phyloP scores from a whole-genome alignment of 768 basidiomycete species.

The Leccinum fibrillosum region DNA sequence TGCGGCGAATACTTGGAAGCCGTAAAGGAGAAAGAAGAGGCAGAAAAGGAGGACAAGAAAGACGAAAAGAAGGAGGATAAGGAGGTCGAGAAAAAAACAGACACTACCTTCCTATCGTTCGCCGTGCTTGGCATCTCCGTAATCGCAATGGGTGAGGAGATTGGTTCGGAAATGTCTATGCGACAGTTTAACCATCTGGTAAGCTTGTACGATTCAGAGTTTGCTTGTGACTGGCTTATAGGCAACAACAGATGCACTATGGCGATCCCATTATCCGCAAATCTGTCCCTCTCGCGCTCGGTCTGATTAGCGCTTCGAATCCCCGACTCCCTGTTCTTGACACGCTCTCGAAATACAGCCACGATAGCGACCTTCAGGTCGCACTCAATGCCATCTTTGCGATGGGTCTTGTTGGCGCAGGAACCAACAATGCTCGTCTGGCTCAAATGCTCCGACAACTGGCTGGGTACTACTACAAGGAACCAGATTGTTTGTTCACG shows the following conservation, averaged over 20 bases:
- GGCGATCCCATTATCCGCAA: conserved; percentile 92
- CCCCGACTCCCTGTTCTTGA: conserved; percentile 93
- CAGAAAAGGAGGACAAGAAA: conserved; percentile 37
- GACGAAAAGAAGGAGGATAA: conserved; percentile 64
- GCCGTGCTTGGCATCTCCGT: conserved; percentile 92
- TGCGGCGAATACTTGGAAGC: conserved; percentile 87
- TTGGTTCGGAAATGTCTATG: conserved; percentile 97
- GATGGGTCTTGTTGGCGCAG: conserved; percentile 97
- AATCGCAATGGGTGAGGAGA: conserved; percentile 97
- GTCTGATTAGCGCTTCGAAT: conserved; percentile 92
- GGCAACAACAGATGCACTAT: conserved; percentile 84
- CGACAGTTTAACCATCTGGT: conserved; percentile 97
- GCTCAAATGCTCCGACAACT: conserved; percentile 97
- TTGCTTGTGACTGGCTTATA: conserved; percentile 12
- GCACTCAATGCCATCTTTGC: conserved; percentile 97
- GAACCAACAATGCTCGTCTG: conserved; percentile 96
- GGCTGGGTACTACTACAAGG: conserved; percentile 97
- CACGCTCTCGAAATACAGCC: conserved; percentile 97
- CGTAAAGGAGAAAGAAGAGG: conserved; percentile 35
- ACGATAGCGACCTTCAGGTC: conserved; percentile 96
- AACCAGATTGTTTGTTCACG: conserved; percentile 94
- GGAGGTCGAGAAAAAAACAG: conserved; percentile 51
- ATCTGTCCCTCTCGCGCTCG: conserved; percentile 91
- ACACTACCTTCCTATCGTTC: conserved; percentile 87
- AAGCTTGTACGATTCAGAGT: conserved; percentile 25